phyloP scores from a whole-genome alignment of 208 protist species.

The Trypanosoma lewisi region DNA sequence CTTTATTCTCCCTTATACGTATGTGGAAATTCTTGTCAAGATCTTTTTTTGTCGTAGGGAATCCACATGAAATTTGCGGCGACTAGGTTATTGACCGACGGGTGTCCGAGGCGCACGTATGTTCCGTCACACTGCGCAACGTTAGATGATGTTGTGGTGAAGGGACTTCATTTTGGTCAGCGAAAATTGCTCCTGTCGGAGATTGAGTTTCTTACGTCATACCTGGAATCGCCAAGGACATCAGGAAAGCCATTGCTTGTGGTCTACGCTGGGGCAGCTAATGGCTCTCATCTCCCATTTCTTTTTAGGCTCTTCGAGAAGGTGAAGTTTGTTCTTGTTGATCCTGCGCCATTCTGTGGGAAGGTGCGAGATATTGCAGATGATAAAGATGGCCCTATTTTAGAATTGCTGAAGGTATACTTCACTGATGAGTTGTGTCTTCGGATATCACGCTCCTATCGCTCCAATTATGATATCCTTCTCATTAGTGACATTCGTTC shows the following conservation, averaged over 20 bases:
- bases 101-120: slow-evolving; percentile 49
- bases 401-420: slow-evolving; percentile 78
- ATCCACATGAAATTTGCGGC: slow-evolving; percentile 49
- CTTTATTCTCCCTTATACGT: not conserved
- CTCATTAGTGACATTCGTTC: slow-evolving; percentile 93
- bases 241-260: slow-evolving; percentile 54
- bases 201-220: slow-evolving; percentile 88
- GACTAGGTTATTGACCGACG: slow-evolving; percentile 35
- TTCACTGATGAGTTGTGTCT: slow-evolving; percentile 91
- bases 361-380: slow-evolving; percentile 41
- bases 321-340: slow-evolving; percentile 90
- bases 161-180: slow-evolving; percentile 94
- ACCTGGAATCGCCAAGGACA: slow-evolving; percentile 20
- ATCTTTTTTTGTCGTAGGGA: slow-evolving; percentile 1
- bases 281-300: slow-evolving; percentile 90
- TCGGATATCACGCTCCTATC: slow-evolving; percentile 52
- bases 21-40: slow-evolving; percentile 1
- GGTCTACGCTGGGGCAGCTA: slow-evolving; percentile 94
- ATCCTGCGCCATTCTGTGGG: slow-evolving; percentile 88
- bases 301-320: slow-evolving; percentile 74
- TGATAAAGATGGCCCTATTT: slow-evolving; percentile 34
- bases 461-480: slow-evolving; percentile 58
- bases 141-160: slow-evolving; percentile 47
- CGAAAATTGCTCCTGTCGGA: slow-evolving; percentile 94
- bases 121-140: slow-evolving; percentile 40